Evolutionary conservation across 148 eudicot species (phyloP), one percentile per base, ranked within the genome.

Genomic region (Polygonum aviculare): DNA sequence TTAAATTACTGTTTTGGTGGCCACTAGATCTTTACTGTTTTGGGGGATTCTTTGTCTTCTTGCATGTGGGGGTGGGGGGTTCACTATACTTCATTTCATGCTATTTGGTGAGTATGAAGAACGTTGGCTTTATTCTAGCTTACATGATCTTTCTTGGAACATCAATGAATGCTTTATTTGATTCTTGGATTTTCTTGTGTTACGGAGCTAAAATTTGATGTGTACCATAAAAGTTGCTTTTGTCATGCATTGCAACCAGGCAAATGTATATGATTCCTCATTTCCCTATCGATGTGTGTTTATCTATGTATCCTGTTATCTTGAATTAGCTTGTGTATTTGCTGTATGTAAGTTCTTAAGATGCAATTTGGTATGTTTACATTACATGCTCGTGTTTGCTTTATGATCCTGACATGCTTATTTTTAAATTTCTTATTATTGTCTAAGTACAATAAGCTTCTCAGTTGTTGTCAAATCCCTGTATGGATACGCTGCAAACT

Each of bases 401-500:
- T 19, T 38, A 5, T 9, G 2, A 38, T 36, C 72, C 41, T 79
- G 74, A 84, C 81, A 73, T 81, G 69, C 74, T 81, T 77, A 21
- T 72, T 82, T 84, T 79, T 45, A 76, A 67, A 71, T 76, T 54
- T 77, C 1, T 80, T 47, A 49, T 80, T 82, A 76, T 81, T 85
- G 77, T 84, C 82, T 36, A 78, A 92, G 97, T 78, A 80, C 85
- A 92, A 95, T 83, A 91, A 88, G 93, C 88, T 92, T 80, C 82
- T 73, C 77, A 81, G 85, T 67, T 78, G 70, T 72, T 85, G 83
- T 79, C 87, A 84, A 83, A 73, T 92, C 79, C 98, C 98, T 21
- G 83, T 87, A 18, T 88, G 97, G 97, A 85, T 95, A 80, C 82
- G 86, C 87, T 92, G 97, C 92, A 87, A 88, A 85, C 59, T 95